Conservation (phyloP, 345 rosid species). For the Linum lewisii region DNA sequence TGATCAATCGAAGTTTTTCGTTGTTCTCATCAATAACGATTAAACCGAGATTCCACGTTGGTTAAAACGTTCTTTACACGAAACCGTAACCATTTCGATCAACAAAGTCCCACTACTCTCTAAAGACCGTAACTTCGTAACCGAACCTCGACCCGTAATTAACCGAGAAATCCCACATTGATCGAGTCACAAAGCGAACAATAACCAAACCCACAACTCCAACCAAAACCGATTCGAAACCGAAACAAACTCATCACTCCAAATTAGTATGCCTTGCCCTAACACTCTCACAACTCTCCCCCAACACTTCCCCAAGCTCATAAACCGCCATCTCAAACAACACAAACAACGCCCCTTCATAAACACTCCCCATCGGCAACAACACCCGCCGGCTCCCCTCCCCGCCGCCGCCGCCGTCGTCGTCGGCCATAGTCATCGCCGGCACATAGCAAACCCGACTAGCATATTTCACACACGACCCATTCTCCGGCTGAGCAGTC, state of each 20-base stretch:
- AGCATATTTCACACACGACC: slow-evolving; percentile 52
- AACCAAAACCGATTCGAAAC: neutral
- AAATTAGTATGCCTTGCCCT: slow-evolving; percentile 89
- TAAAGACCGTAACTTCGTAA: too few species aligned
- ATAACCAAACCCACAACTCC: too few species aligned
- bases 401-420: slow-evolving; percentile 15
- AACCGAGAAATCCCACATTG: too few species aligned
- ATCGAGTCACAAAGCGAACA: too few species aligned
- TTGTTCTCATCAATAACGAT: too few species aligned
- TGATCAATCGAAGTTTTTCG: too few species aligned
- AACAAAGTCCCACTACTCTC: too few species aligned
- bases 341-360: slow-evolving; percentile 79
- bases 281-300: slow-evolving; percentile 49
- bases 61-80: too few species aligned
- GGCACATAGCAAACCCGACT: slow-evolving; percentile 54
- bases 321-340: slow-evolving; percentile 87
- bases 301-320: slow-evolving; percentile 49
- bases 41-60: too few species aligned
- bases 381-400: slow-evolving; percentile 23
- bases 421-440: slow-evolving; percentile 80
- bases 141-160: too few species aligned
- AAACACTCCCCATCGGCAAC: slow-evolving; percentile 91
- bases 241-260: slow-evolving; percentile 40
- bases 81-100: too few species aligned
- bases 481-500: slow-evolving; percentile 62